Evolutionary conservation across 1,284 basidiomycete species (phyloP).

Genomic region (Cutaneotrichosporon mucoides): DNA sequence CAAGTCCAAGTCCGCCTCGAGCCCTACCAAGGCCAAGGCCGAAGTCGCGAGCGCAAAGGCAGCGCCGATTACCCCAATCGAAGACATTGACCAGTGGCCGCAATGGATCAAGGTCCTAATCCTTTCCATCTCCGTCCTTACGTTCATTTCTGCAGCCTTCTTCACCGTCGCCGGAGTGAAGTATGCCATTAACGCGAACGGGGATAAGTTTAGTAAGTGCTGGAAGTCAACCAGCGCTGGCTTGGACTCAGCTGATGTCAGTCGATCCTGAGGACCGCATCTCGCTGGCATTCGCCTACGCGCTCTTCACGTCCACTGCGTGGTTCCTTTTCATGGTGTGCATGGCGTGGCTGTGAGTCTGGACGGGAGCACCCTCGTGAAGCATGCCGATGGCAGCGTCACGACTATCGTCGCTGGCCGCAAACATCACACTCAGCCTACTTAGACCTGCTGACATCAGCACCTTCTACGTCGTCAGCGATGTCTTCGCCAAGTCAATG

Average conservation of each 20-base stretch:
- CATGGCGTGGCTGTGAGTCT: not conserved
- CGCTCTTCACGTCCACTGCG: not conserved
- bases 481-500: not conserved
- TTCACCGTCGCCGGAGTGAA: not conserved
- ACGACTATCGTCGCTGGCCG: no score
- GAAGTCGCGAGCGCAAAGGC: not conserved
- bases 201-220: not conserved
- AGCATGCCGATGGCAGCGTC: not conserved
- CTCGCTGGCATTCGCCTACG: not conserved
- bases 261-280: not conserved
- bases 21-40: no score
- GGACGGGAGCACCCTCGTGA: not conserved
- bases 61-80: not conserved
- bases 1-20: no score
- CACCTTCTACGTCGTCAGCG: not conserved
- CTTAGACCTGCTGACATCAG: not conserved
- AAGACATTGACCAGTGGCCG: not conserved
- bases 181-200: not conserved
- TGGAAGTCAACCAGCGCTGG: no score
- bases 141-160: not conserved
- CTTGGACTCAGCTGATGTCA: not conserved
- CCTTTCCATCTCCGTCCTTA: not conserved
- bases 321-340: not conserved
- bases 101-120: conserved; percentile 1
- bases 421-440: no score